phyloP scores from a whole-genome alignment of 2,329 filamentous ascomycete species.

The Colletotrichum sublineola region DNA sequence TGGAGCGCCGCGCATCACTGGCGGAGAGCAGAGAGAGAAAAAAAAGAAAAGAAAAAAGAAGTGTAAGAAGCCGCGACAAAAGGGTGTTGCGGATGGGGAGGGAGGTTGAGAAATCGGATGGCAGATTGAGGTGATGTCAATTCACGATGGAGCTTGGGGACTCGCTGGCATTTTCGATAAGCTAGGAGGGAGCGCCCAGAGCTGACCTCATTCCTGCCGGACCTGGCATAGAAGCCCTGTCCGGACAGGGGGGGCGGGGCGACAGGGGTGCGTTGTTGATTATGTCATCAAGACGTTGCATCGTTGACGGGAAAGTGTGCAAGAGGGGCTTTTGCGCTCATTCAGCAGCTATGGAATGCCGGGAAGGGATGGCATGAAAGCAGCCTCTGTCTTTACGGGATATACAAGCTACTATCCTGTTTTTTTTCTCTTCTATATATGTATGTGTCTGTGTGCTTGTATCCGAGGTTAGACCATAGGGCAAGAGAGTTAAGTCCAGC shows the following conservation, averaged over 20 bases:
- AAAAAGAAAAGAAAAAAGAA: background rate
- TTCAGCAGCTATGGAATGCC: too few relatives aligned
- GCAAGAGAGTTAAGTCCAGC: too few relatives aligned
- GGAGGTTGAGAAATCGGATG: background rate
- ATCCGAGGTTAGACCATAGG: too few relatives aligned
- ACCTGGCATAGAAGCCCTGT: background rate
- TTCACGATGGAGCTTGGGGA: conserved; percentile 5
- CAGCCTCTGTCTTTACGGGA: too few relatives aligned
- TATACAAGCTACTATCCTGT: too few relatives aligned
- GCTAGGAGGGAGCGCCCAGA: background rate
- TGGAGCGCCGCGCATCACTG: conserved; percentile 12
- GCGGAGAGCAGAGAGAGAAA: background rate
- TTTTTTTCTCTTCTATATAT: too few relatives aligned
- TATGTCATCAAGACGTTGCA: conserved; percentile 15
- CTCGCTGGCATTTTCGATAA: conserved; percentile 22
- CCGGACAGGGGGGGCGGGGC: background rate
- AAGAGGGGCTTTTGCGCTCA: too few relatives aligned
- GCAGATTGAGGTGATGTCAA: conserved; percentile 7
- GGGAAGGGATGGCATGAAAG: too few relatives aligned
- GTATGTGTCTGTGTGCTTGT: too few relatives aligned
- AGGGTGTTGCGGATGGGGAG: background rate
- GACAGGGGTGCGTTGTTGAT: background rate
- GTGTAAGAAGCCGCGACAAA: background rate
- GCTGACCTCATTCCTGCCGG: conserved; percentile 21
- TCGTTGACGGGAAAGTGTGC: background rate